Evolutionary conservation across 176 grass and related monocot species (phyloP), one percentile per base, ranked within the genome.

Genomic region (Eragrostis curvula): DNA sequence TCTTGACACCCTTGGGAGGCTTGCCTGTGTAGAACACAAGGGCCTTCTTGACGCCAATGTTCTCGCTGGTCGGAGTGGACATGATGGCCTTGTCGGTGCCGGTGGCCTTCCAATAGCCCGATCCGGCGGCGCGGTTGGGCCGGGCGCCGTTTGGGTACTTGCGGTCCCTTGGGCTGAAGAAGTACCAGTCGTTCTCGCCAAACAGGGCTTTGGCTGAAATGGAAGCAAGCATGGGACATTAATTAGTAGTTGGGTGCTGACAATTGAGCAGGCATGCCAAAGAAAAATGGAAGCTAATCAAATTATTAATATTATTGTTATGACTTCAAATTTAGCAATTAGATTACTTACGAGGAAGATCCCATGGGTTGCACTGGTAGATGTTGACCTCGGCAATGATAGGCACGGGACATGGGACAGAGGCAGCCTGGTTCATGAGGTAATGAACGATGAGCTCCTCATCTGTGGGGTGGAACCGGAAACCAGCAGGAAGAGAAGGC

Each of bases 301-400:
- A 18, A 16, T 17, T 64, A 17, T 36, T 36, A 36, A 36, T 36
- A 36, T 36, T 36, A 36, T 36, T 36, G 32, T 36, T 4, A 36
- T 36, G 32, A 36, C 32, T 36, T 36, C 3, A 36, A 36, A 2
- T 36, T 36, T 2, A 36, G 32, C 32, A 36, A 36, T 40, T 44
- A 24, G 7, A 21, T 14, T 46, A 52, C 12, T 39, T 12, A 98
- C 96, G 91, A 62, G 90, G 96, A 12, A 98, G 92, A 0, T 98
- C 86, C 92, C 96, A 95, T 3, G 96, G 96, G 80, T 95, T 90
- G 77, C 80, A 95, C 68, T 88, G 91, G 88, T 98, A 95, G 79
- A 98, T 94, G 78, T 98, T 88, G 85, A 98, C 92, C 87, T 95
- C 96, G 24, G 92, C 96, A 64, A 98, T 82, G 88, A 94, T 92